Conservation (phyloP, 257 asterid species). For the Solanum chilense region DNA sequence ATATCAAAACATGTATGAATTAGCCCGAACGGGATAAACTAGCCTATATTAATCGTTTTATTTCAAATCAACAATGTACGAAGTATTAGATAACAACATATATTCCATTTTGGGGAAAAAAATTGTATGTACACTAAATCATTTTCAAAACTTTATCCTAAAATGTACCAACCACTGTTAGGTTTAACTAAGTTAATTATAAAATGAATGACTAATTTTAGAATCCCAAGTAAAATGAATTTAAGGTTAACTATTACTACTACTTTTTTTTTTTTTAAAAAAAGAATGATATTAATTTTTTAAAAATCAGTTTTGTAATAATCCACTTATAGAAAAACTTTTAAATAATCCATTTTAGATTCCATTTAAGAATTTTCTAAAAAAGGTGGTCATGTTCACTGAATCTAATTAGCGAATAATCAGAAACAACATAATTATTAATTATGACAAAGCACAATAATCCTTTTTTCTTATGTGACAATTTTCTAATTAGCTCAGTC, state of each 20-base stretch:
- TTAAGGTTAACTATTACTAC: neutral
- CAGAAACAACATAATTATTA: neutral
- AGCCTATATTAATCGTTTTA: too few relatives aligned
- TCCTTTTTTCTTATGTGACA: neutral
- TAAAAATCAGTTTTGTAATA: neutral
- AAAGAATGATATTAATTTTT: neutral
- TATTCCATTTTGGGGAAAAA: neutral
- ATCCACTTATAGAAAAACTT: neutral
- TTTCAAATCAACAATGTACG: neutral
- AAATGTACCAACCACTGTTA: neutral
- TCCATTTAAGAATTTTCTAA: neutral
- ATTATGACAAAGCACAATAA: neutral
- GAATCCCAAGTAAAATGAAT: neutral
- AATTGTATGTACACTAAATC: neutral
- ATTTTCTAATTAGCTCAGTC: neutral
- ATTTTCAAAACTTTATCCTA: neutral
- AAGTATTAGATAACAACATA: neutral
- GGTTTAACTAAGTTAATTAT: neutral
- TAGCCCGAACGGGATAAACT: fast-evolving
- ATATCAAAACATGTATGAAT: too few relatives aligned
- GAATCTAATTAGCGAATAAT: neutral
- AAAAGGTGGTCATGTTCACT: neutral
- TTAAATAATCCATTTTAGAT: neutral
- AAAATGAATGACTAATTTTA: neutral
- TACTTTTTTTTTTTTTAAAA: too few relatives aligned